Conservation (phyloP, 192 early-diverging fungal genomes). For the Umbelopsis sp. region DNA sequence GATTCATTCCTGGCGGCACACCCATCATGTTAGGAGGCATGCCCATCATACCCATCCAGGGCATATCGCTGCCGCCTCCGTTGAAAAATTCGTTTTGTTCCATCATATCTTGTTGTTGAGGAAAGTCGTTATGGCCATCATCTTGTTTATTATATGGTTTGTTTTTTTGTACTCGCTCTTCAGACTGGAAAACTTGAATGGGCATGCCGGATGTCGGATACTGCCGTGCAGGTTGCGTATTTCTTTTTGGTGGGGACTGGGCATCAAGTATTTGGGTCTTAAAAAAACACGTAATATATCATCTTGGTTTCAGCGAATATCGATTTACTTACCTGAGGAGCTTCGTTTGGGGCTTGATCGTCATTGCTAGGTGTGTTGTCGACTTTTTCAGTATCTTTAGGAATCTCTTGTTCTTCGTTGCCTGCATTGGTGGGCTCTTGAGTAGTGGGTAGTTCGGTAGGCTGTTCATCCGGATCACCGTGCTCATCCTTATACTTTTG, state of each 20-base stretch:
- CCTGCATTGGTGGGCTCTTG: neutral
- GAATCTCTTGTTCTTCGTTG: neutral
- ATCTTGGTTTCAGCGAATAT: neutral
- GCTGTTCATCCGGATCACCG: neutral
- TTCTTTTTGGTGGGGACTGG: neutral
- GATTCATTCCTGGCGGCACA: conserved; percentile 25
- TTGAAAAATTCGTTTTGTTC: conserved; percentile 6
- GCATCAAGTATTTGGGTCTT: too few species aligned
- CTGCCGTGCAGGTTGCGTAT: neutral
- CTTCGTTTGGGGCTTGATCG: neutral
- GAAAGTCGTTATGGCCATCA: neutral
- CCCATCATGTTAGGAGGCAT: conserved; percentile 16
- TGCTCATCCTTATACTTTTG: conserved; percentile 26
- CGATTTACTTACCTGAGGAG: neutral
- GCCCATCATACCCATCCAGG: conserved; percentile 30
- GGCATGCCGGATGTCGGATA: conserved; percentile 21
- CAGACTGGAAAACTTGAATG: conserved; percentile 36
- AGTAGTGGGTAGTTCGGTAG: neutral
- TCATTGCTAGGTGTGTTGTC: neutral
- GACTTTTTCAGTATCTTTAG: neutral
- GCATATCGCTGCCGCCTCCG: conserved; percentile 20
- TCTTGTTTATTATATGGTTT: conserved; percentile 12
- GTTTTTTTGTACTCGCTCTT: conserved; percentile 16
- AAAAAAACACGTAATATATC: too few species aligned
- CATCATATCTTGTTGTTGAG: neutral